phyloP scores from a whole-genome alignment of 2,329 filamentous ascomycete species.

The Aphanoascus verrucosus region DNA sequence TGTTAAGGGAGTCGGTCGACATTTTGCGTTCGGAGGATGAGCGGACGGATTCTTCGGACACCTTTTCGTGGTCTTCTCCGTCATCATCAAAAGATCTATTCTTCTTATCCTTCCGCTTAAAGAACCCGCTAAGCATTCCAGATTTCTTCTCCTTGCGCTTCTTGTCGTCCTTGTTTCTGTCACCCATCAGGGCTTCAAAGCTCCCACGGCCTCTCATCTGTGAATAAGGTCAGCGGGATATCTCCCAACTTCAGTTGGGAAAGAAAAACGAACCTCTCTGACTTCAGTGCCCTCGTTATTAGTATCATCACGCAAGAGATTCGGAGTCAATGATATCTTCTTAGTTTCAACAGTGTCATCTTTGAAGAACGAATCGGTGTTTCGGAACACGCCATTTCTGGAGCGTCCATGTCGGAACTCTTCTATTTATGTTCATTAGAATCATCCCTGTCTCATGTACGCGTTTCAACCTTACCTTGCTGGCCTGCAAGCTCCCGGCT shows the following conservation, averaged over 20 bases:
- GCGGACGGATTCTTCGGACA: slow-evolving; percentile 48
- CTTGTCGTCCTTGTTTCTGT: slow-evolving; percentile 62
- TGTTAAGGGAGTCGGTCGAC: slow-evolving; percentile 34
- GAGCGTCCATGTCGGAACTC: slow-evolving; percentile 41
- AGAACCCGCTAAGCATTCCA: slow-evolving; percentile 60
- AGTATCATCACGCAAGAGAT: slow-evolving; percentile 72
- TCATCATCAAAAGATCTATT: slow-evolving; percentile 37
- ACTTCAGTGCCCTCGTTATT: slow-evolving; percentile 25
- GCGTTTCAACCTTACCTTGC: slow-evolving; percentile 25
- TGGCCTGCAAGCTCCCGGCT: slow-evolving; percentile 58
- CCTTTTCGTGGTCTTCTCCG: slow-evolving; percentile 47
- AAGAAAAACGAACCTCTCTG: slow-evolving; percentile 30
- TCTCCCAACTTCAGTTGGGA: neutral
- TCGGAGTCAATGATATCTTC: slow-evolving; percentile 93
- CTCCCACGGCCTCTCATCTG: slow-evolving; percentile 51
- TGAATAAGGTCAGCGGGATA: neutral
- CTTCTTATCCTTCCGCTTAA: slow-evolving; percentile 57
- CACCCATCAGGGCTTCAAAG: slow-evolving; percentile 58
- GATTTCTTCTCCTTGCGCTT: slow-evolving; percentile 63
- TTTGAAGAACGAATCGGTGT: slow-evolving; percentile 95
- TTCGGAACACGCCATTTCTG: slow-evolving; percentile 74
- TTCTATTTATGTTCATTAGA: slow-evolving; percentile 1
- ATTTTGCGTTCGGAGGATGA: slow-evolving; percentile 36
- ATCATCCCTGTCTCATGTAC: neutral
- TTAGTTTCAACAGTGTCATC: slow-evolving; percentile 91